A percentile compares a stretch with the other conserved stretches of the same genome.
Evolutionary conservation across 2,329 filamentous ascomycete species (phyloP).

Genomic region (Colletotrichum agaves): DNA sequence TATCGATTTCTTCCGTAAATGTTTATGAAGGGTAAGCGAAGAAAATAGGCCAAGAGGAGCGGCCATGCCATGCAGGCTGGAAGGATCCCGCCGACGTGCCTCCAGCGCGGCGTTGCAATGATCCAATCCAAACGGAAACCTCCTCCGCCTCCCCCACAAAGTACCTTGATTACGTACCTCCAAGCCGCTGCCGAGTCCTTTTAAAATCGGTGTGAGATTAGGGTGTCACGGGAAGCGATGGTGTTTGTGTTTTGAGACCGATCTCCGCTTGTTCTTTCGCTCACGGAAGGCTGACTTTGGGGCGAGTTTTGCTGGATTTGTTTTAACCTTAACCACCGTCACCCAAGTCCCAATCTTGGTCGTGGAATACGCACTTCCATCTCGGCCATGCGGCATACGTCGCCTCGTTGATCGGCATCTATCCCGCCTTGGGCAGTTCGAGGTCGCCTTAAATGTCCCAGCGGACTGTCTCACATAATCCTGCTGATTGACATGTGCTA

Average conservation of each 20-base stretch:
- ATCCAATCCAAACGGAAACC: not conserved
- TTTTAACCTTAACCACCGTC: no score
- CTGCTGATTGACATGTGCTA: not conserved
- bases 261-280: not conserved
- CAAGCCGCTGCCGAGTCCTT: not conserved
- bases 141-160: not conserved
- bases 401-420: conserved; percentile 28
- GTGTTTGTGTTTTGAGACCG: not conserved
- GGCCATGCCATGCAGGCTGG: not conserved
- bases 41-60: not conserved
- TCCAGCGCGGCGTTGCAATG: not conserved
- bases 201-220: conserved; percentile 22
- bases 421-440: conserved; percentile 11
- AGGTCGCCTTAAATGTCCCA: not conserved
- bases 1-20: not conserved
- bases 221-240: conserved; percentile 11
- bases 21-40: not conserved
- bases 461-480: conserved; percentile 4
- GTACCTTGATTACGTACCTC: not conserved
- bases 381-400: conserved; percentile 16
- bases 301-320: not conserved
- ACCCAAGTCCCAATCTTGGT: not conserved
- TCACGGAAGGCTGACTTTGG: not conserved
- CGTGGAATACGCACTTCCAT: not conserved
- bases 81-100: conserved; percentile 19